These are phyloP conservation scores for Coniochaeta sp. DNA, from an alignment of 2,329 filamentous ascomycete species.

Conservation along the genomic window DNA sequence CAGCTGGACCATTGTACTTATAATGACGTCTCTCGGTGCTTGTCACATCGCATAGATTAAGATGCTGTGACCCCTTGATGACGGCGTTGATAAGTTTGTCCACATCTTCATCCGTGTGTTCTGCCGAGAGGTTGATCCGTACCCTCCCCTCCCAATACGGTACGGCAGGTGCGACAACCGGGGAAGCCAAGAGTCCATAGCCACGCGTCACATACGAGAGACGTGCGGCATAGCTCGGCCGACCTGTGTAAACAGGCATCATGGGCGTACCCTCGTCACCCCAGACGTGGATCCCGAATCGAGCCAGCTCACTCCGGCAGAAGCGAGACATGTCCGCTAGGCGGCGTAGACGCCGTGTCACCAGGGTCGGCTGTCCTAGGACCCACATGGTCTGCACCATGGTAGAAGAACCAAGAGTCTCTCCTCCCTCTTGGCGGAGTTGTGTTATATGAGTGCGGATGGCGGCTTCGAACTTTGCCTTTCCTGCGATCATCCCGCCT, in stretches of 20 bases:
- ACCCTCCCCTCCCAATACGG: slow-evolving; percentile 12
- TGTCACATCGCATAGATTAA: not conserved
- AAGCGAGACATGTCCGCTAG: slow-evolving; percentile 4
- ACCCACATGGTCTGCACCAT: slow-evolving; percentile 9
- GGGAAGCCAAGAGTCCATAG: slow-evolving; percentile 5
- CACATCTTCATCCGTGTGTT: slow-evolving; percentile 5
- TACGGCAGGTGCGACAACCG: slow-evolving; percentile 7
- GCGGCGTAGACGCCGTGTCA: slow-evolving; percentile 2
- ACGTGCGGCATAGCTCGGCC: slow-evolving; percentile 5
- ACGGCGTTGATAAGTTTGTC: not conserved
- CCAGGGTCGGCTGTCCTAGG: slow-evolving; percentile 5
- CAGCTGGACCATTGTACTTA: not conserved
- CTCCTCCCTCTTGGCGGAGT: not conserved
- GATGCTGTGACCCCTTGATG: not conserved
- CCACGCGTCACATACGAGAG: slow-evolving; percentile 6
- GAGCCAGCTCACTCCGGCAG: slow-evolving; percentile 5
- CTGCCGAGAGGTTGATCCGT: slow-evolving; percentile 9
- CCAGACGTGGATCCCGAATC: slow-evolving; percentile 7
- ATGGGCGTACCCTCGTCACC: slow-evolving; percentile 5
- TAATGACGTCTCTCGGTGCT: not conserved
- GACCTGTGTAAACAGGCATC: slow-evolving; percentile 6
- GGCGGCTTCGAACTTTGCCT: not conserved
- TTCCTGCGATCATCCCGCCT: slow-evolving; percentile 8
- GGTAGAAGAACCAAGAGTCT: slow-evolving; percentile 4
- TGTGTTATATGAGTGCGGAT: not conserved